Base-by-base conservation (phyloP, 106 monocot genomes). In the Dioscorea alata region DNA sequence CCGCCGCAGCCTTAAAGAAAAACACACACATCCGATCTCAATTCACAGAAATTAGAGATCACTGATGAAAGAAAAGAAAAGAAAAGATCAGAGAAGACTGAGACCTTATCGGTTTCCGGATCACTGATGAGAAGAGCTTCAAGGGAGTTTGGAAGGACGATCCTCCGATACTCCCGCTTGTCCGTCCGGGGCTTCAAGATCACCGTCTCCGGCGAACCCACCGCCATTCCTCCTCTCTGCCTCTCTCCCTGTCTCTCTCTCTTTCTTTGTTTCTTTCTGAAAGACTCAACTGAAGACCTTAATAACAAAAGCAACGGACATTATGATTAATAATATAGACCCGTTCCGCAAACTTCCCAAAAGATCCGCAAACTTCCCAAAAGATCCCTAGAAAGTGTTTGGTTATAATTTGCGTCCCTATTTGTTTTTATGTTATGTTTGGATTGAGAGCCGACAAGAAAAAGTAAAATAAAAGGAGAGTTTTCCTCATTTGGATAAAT, bases 71-170 rank as follows among this genome's bases (percentile, higher is more conserved):
- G 18, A 34, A 57, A 18, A 4, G 34, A 57, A 52, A 50, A 12
- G 23, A 50, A 28, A 10, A 42, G 48, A 13, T 2, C 17, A 35
- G 14, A 33, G 15, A 25, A 33, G 42, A 32, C 60, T 2, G 34
- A 70, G 25, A 84, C 92, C 83, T 93, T 89, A 61, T 93, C 92
- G 60, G 88, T 93, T 16, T 94, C 90, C 57, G 90, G 84, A 66
- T 94, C 93, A 80, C 93, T 94, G 84, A 94, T 82, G 68, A 94
- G 83, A 42, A 88, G 88, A 32, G 56, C 85, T 65, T 88, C 88
- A 57, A 93, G 83, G 21, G 83, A 83, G 63, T 93, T 93, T 20
- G 88, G 64, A 68, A 93, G 92, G 57, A 93, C 80, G 76, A 93
- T 70, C 59, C 88, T 69, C 48, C 88, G 71, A 78, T 93, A 93